Conservation (phyloP, 768 basidiomycete genomes). For the Auricularia cornea region DNA sequence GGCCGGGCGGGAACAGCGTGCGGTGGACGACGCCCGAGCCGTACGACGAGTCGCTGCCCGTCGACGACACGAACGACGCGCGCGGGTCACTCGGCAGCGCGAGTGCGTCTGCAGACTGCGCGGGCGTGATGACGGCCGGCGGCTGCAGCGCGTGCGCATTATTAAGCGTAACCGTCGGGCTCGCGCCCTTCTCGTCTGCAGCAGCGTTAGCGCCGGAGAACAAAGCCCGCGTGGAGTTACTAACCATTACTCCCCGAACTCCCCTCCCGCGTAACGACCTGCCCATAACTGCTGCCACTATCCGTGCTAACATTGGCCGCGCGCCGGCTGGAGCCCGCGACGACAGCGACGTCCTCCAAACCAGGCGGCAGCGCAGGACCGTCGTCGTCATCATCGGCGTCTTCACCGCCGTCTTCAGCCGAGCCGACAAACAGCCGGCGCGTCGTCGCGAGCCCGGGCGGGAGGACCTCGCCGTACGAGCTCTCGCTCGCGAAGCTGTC, state of each 20-base stretch:
- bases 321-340: background rate
- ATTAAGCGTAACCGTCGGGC: background rate
- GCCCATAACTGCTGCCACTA: background rate
- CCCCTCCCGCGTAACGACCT: background rate
- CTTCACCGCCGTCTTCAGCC: background rate
- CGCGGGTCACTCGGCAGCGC: background rate
- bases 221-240: too few species aligned
- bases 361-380: background rate
- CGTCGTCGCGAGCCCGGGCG: background rate
- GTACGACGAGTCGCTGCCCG: background rate
- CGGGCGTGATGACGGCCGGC: background rate
- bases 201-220: too few species aligned
- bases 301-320: background rate
- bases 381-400: background rate
- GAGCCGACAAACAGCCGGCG: background rate
- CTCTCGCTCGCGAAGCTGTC: background rate
- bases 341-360: background rate
- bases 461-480: background rate
- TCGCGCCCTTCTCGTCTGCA: background rate
- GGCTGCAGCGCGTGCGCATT: background rate
- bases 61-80: background rate
- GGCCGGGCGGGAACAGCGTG: background rate
- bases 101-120: background rate
- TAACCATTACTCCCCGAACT: background rate
- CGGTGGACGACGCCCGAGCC: background rate